phyloP scores from a whole-genome alignment of 257 asterid species.

The Nicotiana attenuata region DNA sequence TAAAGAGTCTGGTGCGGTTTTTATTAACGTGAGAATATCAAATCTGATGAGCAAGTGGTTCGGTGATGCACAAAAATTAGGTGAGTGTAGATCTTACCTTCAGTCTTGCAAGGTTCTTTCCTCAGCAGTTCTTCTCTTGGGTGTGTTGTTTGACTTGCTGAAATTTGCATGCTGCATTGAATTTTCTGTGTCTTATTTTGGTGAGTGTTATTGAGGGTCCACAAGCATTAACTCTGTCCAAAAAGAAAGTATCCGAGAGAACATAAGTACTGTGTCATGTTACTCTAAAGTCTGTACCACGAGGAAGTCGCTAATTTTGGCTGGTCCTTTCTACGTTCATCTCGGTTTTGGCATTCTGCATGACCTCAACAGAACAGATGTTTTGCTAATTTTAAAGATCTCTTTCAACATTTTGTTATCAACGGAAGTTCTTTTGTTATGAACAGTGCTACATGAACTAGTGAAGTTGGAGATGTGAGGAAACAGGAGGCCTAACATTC shows the following conservation, averaged over 20 bases:
- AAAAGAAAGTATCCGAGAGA: not conserved
- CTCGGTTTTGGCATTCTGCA: not conserved
- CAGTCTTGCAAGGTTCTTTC: not conserved
- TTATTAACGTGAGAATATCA: conserved; percentile 78
- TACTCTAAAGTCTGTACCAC: not conserved
- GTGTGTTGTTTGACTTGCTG: not conserved
- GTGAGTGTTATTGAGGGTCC: not conserved
- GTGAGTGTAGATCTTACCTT: conserved; percentile 30
- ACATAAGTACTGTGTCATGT: not conserved
- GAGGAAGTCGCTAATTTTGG: not conserved
- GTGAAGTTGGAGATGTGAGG: not conserved
- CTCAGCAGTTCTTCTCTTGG: not conserved
- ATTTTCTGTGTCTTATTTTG: not conserved
- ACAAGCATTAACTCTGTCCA: not conserved
- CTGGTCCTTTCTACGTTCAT: not conserved
- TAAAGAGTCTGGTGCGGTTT: conserved; percentile 89
- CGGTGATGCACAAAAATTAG: conserved; percentile 96
- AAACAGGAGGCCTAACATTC: not conserved
- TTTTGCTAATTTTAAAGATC: not conserved
- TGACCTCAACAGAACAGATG: not conserved
- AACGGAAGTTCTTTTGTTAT: not conserved
- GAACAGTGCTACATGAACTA: not conserved
- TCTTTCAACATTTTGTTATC: not conserved
- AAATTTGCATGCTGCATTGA: not conserved
- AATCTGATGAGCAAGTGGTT: conserved; percentile 98